Evolutionary conservation across 352 stramenopile genomes (phyloP).

Genomic region (Phytophthora fragariae): DNA sequence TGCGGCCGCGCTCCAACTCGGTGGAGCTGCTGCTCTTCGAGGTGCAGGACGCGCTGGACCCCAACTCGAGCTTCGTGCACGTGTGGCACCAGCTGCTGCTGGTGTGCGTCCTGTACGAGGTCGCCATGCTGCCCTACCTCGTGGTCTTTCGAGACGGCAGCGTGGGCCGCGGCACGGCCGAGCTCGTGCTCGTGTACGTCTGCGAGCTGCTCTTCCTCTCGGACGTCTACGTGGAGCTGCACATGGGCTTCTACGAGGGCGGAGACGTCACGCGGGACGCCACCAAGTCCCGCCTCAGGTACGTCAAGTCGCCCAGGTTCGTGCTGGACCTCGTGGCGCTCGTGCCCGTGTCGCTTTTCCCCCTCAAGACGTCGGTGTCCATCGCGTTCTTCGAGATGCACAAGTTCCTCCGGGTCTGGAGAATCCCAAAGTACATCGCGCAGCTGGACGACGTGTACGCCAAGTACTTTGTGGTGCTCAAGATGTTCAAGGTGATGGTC

Average conservation of each 20-base stretch:
- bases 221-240: conserved; percentile 72
- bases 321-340: conserved; percentile 57
- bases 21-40: conserved; percentile 60
- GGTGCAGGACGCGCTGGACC: conserved; percentile 62
- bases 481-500: conserved; percentile 73
- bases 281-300: conserved; percentile 56
- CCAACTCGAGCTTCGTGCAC: conserved; percentile 60
- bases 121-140: conserved; percentile 61
- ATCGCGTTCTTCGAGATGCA: conserved; percentile 69
- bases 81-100: conserved; percentile 72
- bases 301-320: conserved; percentile 63
- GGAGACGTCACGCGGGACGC: conserved; percentile 64
- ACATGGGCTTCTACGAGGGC: conserved; percentile 76
- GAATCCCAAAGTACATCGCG: conserved; percentile 63
- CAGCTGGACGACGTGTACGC: conserved; percentile 68
- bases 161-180: conserved; percentile 29
- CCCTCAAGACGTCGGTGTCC: conserved; percentile 16
- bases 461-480: conserved; percentile 62
- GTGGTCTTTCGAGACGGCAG: conserved; percentile 43
- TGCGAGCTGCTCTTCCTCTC: conserved; percentile 65
- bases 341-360: conserved; percentile 51
- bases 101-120: conserved; percentile 59
- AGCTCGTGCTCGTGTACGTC: conserved; percentile 51
- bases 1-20: conserved; percentile 56
- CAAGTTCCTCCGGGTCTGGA: conserved; percentile 59